Conservation (phyloP, 805 yeast genomes). For the Nakazawaea sp. region DNA sequence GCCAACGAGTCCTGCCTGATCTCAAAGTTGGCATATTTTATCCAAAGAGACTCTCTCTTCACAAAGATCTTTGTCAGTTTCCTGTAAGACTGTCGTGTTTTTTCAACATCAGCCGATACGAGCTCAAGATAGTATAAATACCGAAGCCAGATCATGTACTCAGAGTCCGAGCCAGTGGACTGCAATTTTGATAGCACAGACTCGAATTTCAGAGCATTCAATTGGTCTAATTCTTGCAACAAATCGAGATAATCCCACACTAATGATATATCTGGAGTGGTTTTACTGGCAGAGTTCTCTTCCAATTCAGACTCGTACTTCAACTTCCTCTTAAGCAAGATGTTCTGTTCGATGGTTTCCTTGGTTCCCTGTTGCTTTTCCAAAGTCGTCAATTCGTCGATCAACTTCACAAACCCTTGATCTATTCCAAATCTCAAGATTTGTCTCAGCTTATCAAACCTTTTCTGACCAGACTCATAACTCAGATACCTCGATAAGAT, state of each 20-base stretch:
- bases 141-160: conserved; percentile 64
- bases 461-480: conserved; percentile 57
- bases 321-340: conserved; percentile 45
- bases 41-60: conserved; percentile 62
- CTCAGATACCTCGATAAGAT: conserved; percentile 51
- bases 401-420: conserved; percentile 32
- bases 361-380: conserved; percentile 59
- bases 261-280: too few relatives aligned
- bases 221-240: conserved; percentile 30
- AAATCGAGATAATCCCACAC: conserved; percentile 78
- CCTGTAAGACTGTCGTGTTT: conserved; percentile 46
- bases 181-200: background rate
- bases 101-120: conserved; percentile 29
- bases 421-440: conserved; percentile 46
- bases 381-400: conserved; percentile 43
- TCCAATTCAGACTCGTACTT: conserved; percentile 44
- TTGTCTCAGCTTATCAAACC: conserved; percentile 55
- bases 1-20: conserved; percentile 48
- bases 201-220: conserved; percentile 5
- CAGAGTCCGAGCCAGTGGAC: background rate
- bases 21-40: conserved; percentile 62
- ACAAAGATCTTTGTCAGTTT: conserved; percentile 41
- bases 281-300: conserved; percentile 51
- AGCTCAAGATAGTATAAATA: conserved; percentile 60
- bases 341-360: conserved; percentile 44